Evolutionary conservation across 495 filamentous ascomycete species (phyloP), one percentile per base, ranked within the genome.

Genomic region (Neurospora pannonica): DNA sequence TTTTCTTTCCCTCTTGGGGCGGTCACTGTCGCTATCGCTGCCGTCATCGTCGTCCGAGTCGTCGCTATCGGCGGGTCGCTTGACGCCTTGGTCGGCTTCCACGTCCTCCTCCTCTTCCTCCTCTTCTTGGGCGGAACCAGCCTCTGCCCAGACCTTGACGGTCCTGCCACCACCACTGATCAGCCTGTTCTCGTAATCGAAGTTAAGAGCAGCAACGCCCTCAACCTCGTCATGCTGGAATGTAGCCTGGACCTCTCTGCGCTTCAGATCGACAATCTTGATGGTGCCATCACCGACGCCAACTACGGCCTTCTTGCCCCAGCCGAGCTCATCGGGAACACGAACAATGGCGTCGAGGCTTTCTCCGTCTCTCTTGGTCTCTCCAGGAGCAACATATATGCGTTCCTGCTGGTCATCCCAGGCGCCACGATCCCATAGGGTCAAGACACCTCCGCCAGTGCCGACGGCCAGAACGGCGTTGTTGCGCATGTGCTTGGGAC

Each of bases 381-480:
- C 89, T 9, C 86, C 88, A 24, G 85, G 82, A 71, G 90, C 87
- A 10, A 97, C 87, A 70, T 92, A 88, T 74, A 98, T 90, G 5
- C 94, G 88, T 80, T 97, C 94, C 75, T 96, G 92, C 80, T 97
- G 94, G 82, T 97, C 95, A 77, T 97, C 94, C 95, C 96, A 98
- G 2, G 90, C 87, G 1, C 95, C 96, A 76, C 89, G 92, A 78
- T 98, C 94, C 96, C 96, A 99, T 3, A 98, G 85, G 11, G 95
- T 97, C 75, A 98, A 77, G 6, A 97, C 88, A 19, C 96, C 96
- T 10, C 87, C 89, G 13, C 90, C 89, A 17, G 91, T 92, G 38
- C 96, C 96, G 2, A 97, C 90, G 1, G 94, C 81, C 2, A 97
- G 85, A 77, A 97, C 93, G 3, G 92, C 92, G 34, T 90, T 89